phyloP scores from a whole-genome alignment of 495 filamentous ascomycete species.

The Bryoglossum gracile region DNA sequence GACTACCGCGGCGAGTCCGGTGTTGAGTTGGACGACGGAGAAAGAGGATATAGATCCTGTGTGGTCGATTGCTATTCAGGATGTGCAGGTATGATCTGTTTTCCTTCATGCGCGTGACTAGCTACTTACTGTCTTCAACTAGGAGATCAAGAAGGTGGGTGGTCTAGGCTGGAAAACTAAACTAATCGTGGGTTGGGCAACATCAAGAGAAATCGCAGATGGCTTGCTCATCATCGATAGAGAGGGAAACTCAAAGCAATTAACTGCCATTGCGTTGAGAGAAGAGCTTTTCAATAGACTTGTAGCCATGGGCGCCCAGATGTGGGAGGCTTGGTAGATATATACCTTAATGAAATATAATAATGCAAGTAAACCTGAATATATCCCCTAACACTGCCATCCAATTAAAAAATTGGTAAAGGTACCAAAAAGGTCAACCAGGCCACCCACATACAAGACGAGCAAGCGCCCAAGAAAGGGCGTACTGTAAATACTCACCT shows the following conservation, averaged over 20 bases:
- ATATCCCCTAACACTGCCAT: too few species aligned
- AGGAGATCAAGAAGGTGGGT: constrained; percentile 72
- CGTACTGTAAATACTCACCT: too few species aligned
- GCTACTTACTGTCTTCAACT: not conserved
- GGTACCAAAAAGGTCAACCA: too few species aligned
- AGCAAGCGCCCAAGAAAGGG: too few species aligned
- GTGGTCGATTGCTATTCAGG: constrained; percentile 46
- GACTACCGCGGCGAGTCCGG: constrained; percentile 50
- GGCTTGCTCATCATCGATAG: constrained; percentile 62
- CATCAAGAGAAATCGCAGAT: constrained; percentile 70
- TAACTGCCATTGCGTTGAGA: constrained; percentile 68
- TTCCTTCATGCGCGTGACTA: not conserved
- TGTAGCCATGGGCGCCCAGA: constrained; percentile 74
- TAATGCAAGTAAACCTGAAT: too few species aligned
- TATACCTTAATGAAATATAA: too few species aligned
- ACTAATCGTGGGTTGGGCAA: constrained; percentile 74
- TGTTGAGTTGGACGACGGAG: constrained; percentile 47
- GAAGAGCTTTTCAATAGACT: constrained; percentile 85
- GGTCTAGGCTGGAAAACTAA: constrained; percentile 88
- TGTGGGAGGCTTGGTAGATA: constrained; percentile 79
- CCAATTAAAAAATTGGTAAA: too few species aligned
- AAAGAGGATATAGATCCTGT: constrained; percentile 45
- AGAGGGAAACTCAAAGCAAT: constrained; percentile 43
- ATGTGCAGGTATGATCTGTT: constrained; percentile 27
- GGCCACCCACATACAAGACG: too few species aligned